A percentile compares a stretch with the other conserved stretches of the same genome.
These are phyloP conservation scores for Penium margaritaceum DNA, from an alignment of 139 green algal genomes.

Conservation along the genomic window DNA sequence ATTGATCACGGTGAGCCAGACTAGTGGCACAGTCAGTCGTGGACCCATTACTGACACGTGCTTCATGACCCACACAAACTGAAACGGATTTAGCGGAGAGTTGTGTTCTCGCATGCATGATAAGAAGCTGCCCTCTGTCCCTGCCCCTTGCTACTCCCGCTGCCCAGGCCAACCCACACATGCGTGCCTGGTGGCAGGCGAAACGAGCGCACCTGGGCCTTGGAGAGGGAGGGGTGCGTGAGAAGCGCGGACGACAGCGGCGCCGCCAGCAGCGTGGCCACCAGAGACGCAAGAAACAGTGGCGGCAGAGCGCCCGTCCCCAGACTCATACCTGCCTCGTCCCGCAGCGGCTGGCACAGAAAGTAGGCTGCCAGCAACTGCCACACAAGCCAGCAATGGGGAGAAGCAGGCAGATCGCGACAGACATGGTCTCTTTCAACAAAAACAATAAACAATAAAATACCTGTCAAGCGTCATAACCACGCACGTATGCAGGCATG, in stretches of 20 bases:
- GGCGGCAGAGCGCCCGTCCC: constrained; percentile 36
- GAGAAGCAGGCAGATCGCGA: background rate
- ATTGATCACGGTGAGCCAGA: too few species aligned
- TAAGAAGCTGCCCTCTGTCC: too few species aligned
- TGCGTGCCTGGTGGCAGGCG: too few species aligned
- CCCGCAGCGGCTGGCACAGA: constrained; percentile 62
- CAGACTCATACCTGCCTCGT: constrained; percentile 64
- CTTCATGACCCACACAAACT: too few species aligned
- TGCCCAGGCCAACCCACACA: too few species aligned
- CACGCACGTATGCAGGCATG: constrained; percentile 16
- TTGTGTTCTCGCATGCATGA: too few species aligned
- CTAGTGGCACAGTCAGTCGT: too few species aligned
- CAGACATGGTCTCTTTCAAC: background rate
- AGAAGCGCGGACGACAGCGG: constrained; percentile 36
- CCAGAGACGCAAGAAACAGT: constrained; percentile 49
- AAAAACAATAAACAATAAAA: background rate
- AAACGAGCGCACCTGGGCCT: constrained; percentile 9
- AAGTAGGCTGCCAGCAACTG: constrained; percentile 62
- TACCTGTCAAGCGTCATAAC: background rate
- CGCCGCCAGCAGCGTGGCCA: constrained; percentile 47
- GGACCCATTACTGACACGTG: too few species aligned
- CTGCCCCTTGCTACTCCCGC: too few species aligned
- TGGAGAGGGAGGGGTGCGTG: constrained; percentile 14
- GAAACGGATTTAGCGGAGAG: too few species aligned
- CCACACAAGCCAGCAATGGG: background rate